phyloP scores from a whole-genome alignment of 192 early-diverging fungal species.

The Chytriomyces hyalinus region DNA sequence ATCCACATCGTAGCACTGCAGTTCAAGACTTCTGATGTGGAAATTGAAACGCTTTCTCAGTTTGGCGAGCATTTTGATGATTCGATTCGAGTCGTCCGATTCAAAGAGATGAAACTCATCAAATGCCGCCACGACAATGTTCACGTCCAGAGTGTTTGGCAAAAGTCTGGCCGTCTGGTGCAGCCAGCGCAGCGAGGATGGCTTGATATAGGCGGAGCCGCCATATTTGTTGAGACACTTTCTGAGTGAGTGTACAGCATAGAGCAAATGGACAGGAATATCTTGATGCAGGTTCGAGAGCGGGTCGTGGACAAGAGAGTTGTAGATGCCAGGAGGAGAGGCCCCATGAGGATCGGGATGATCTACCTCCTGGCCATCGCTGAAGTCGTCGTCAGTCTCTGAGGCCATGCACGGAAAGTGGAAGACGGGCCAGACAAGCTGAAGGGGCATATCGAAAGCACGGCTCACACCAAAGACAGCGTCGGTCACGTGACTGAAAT shows the following conservation, averaged over 20 bases:
- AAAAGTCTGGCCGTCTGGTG: not conserved
- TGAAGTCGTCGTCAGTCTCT: not conserved
- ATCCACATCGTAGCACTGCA: not conserved
- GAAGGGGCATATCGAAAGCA: not conserved
- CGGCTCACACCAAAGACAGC: not conserved
- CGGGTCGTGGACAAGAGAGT: not conserved
- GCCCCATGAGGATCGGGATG: not conserved
- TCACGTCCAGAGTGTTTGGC: not conserved
- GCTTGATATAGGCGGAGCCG: not conserved
- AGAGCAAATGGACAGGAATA: not conserved
- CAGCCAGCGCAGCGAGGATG: not conserved
- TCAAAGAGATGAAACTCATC: not conserved
- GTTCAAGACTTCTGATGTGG: not conserved
- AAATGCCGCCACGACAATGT: not conserved
- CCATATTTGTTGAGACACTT: not conserved
- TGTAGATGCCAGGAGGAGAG: not conserved
- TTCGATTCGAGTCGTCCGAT: not conserved
- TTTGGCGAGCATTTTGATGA: not conserved
- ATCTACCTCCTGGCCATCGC: not conserved
- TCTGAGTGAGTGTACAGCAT: not conserved
- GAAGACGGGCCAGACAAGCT: not conserved
- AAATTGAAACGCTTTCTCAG: not conserved
- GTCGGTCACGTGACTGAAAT: not conserved
- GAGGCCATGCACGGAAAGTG: not conserved
- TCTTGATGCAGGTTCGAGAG: not conserved